Percentiles rank a stretch among this genome's conserved stretches.
Conservation (phyloP, 176 grass and related monocot species). For the Phyllostachys edulis region DNA sequence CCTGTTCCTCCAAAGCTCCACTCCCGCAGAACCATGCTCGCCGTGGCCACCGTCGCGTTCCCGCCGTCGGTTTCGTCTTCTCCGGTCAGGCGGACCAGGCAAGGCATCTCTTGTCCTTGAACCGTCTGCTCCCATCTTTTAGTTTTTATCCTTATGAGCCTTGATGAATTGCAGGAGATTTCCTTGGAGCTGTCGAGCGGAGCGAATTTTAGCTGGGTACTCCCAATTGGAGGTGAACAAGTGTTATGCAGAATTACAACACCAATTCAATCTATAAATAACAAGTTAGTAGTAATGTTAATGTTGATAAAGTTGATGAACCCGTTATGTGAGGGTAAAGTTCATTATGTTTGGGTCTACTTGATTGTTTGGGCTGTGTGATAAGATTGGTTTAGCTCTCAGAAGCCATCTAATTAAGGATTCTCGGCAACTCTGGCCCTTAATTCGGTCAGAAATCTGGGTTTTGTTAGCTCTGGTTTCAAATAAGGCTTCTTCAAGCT, state of each 20-base stretch:
- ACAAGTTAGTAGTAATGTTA: background rate
- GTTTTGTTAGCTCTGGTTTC: background rate
- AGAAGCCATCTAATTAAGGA: background rate
- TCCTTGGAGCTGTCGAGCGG: constrained; percentile 10
- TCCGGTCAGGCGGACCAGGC: background rate
- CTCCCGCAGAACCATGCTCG: background rate
- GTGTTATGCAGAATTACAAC: background rate
- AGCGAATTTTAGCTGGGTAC: constrained; percentile 23
- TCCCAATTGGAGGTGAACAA: constrained; percentile 53
- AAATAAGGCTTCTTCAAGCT: background rate
- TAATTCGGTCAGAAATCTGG: background rate
- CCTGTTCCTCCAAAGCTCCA: background rate
- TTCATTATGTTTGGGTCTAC: background rate
- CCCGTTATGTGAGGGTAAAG: background rate
- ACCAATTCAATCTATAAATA: background rate
- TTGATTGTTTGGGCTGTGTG: background rate
- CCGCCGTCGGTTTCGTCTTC: background rate
- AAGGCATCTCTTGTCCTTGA: background rate
- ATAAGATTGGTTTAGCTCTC: background rate
- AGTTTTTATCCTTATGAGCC: background rate
- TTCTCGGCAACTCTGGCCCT: background rate
- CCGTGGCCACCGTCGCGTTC: background rate
- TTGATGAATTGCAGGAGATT: background rate
- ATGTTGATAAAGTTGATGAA: background rate
- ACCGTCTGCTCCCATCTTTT: background rate